These are phyloP conservation scores for Septoria petroselini DNA, from an alignment of 2,329 filamentous ascomycete species.

Conservation along the genomic window DNA sequence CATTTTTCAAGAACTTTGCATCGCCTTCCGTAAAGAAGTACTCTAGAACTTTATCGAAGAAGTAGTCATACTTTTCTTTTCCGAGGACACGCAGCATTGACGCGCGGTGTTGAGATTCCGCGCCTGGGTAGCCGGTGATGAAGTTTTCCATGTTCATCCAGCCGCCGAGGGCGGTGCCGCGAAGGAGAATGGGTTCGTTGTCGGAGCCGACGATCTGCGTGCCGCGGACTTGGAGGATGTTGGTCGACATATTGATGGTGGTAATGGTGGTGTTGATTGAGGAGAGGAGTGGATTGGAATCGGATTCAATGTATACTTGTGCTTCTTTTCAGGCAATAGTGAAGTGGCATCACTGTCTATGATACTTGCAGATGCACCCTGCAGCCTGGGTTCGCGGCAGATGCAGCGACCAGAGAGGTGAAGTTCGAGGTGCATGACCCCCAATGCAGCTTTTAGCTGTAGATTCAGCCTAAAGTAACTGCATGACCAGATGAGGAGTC, in stretches of 20 bases:
- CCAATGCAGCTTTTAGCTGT: too few species aligned
- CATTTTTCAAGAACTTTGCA: constrained; percentile 55
- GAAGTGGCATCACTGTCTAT: too few species aligned
- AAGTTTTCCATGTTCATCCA: constrained; percentile 49
- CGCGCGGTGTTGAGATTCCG: constrained; percentile 56
- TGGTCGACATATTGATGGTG: constrained; percentile 10
- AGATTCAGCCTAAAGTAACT: too few species aligned
- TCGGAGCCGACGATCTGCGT: constrained; percentile 48
- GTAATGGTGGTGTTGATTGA: too few species aligned
- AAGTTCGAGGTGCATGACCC: too few species aligned
- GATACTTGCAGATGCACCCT: too few species aligned
- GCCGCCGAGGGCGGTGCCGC: constrained; percentile 48
- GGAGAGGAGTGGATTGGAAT: too few species aligned
- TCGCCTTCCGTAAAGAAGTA: constrained; percentile 60
- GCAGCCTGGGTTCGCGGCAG: too few species aligned
- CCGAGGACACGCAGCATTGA: constrained; percentile 55
- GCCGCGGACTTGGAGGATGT: constrained; percentile 38
- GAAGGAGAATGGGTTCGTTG: constrained; percentile 48
- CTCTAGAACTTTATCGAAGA: constrained; percentile 57
- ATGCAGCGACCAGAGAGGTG: too few species aligned
- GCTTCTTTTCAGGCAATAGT: too few species aligned
- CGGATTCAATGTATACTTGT: too few species aligned
- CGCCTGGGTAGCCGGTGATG: constrained; percentile 61
- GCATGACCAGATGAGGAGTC: too few species aligned
- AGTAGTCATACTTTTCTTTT: constrained; percentile 56